Evolutionary conservation across 1,284 basidiomycete species (phyloP).

Genomic region (Fomitiporia mediterranea): DNA sequence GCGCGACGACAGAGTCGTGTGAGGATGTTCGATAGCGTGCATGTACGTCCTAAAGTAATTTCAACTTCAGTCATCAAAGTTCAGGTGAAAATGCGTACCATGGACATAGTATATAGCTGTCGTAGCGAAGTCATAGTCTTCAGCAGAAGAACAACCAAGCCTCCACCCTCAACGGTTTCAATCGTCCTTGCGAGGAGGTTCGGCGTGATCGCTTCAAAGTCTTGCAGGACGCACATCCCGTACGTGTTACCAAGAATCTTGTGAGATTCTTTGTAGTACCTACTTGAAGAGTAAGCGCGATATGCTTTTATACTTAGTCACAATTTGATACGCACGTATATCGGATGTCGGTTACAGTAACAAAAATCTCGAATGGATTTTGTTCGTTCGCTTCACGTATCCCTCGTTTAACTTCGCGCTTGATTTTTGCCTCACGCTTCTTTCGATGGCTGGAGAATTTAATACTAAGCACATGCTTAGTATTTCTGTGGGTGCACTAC

Average conservation of each 20-base stretch:
- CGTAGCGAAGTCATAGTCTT: slow-evolving; percentile 94
- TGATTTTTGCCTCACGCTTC: slow-evolving; percentile 94
- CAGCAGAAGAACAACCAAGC: slow-evolving; percentile 85
- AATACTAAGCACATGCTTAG: background rate
- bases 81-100: slow-evolving; percentile 57
- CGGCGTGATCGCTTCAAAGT: slow-evolving; percentile 98
- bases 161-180: slow-evolving; percentile 98
- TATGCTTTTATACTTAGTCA: background rate
- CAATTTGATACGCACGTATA: slow-evolving; percentile 66
- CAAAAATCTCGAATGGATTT: slow-evolving; percentile 97
- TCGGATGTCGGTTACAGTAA: slow-evolving; percentile 97
- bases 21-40: slow-evolving; percentile 88
- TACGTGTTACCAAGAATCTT: slow-evolving; percentile 97
- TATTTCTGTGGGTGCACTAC: slow-evolving; percentile 24
- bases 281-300: slow-evolving; percentile 26
- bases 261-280: slow-evolving; percentile 90
- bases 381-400: slow-evolving; percentile 93
- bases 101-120: slow-evolving; percentile 94
- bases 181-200: slow-evolving; percentile 96
- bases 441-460: slow-evolving; percentile 74
- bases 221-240: slow-evolving; percentile 96
- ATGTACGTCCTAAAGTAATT: slow-evolving; percentile 76
- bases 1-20: slow-evolving; percentile 84
- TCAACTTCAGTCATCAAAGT: background rate
- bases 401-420: slow-evolving; percentile 90